Base-by-base conservation (phyloP, 1,284 basidiomycete genomes). In the Pseudozyma sp. region DNA sequence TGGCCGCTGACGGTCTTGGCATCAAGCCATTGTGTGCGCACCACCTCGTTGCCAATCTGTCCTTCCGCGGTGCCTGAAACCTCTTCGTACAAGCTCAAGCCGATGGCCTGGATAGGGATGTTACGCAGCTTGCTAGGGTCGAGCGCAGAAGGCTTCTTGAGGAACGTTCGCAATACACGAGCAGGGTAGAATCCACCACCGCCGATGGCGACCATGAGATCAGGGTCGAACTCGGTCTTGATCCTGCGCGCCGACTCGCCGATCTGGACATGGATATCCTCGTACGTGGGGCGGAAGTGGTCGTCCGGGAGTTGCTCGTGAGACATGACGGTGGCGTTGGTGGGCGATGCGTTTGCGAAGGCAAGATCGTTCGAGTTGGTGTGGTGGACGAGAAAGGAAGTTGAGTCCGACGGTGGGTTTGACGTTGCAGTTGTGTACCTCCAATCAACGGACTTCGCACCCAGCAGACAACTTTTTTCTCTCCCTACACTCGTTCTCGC, bases 11-110 rank as follows among this genome's bases (percentile, higher is more conserved):
- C 74, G 45, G 66, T 71, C 54, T 69, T 72, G 30, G 75, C 74
- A 43, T 83, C 81, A 47, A 84, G 77, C 83, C 83, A 84, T 66
- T 84, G 83, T 9, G 83, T 84, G 24, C 83, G 77, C 37, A 83
- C 71, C 24, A 84, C 83, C 56, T 82, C 78, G 52, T 66, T 77
- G 40, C 83, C 83, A 19, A 84, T 81, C 71, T 75, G 63, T 14
- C 76, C 82, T 45, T 72, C 78, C 2, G 78, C 40, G 17, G 75
- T 74, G 7, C 78, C 77, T 5, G 77, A 80, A 16, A 81, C 69
- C 57, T 83, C 82, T 59, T 84, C 83, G 71, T 84, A 84, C 43
- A 84, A 73, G 58, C 76, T 79, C 52, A 84, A 71, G 43, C 81
- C 81, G 60, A 84, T 82, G 13, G 81, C 83, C 68, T 82, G 81